Base-by-base conservation (phyloP, 169 alveolate genomes). In the Cryptosporidium canis region DNA sequence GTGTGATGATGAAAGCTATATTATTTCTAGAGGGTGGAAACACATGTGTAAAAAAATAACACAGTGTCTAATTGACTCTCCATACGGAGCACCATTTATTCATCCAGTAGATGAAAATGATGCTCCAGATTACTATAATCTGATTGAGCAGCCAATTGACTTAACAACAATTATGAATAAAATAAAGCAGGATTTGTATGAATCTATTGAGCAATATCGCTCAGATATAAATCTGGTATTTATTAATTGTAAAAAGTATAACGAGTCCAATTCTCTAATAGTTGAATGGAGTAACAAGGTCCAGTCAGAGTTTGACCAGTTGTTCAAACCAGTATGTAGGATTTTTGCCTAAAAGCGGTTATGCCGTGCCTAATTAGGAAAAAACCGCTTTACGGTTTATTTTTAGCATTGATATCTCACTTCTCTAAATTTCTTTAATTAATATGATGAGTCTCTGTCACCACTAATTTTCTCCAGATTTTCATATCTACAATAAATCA, bases 31-130 rank as follows among this genome's bases (percentile, higher is more conserved):
- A 33, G 87, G 87, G 11, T 77, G 87, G 87, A 77, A 77, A 39
- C 87, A 77, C 66, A 77, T 77, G 63, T 77, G 87, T 39, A 77
- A 77, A 77, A 77, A 77, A 58, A 77, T 77, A 58, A 77, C 87
- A 3, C 87, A 77, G 45, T 77, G 87, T 41, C 61, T 77, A 35
- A 61, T 77, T 31, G 87, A 77, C 16, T 77, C 72, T 12, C 87
- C 87, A 58, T 77, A 77, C 44, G 72, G 87, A 12, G 70, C 77
- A 41, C 87, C 87, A 24, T 77, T 77, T 61, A 77, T 77, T 55
- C 64, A 77, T 64, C 87, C 87, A 41, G 87, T 77, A 12, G 71
- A 77, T 37, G 87, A 77, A 77, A 77, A 24, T 18, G 87, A 77
- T n/a, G 87, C 87, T 24, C 87, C 87, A 2, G 87, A 61, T 7